phyloP scores from a whole-genome alignment of 2,329 filamentous ascomycete species.

The Rhinocladiella mackenziei region DNA sequence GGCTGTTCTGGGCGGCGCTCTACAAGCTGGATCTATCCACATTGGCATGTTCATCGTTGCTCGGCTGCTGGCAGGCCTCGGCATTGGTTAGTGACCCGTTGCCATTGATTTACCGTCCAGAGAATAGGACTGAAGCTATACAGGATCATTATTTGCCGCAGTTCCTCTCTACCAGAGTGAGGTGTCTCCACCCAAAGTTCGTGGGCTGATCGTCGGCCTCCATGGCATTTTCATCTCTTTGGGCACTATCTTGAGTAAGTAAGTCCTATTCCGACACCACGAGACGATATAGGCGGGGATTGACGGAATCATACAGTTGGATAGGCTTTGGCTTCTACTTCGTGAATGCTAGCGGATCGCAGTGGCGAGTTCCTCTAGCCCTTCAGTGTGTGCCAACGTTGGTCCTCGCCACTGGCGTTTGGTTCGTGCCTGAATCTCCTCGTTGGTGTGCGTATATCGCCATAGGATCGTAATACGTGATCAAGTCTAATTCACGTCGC shows the following conservation, averaged over 20 bases:
- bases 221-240: conserved; percentile 31
- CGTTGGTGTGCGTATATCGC: conserved; percentile 51
- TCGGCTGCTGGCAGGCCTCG: conserved; percentile 38
- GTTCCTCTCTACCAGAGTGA: conserved; percentile 30
- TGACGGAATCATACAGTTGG: conserved; percentile 22
- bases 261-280: neutral
- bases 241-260: conserved; percentile 9
- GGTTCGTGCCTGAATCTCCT: conserved; percentile 74
- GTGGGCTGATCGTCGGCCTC: conserved; percentile 30
- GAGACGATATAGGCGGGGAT: neutral
- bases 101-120: neutral
- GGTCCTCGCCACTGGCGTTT: conserved; percentile 64
- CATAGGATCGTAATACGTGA: neutral
- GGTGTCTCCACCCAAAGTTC: conserved; percentile 30
- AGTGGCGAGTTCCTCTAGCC: conserved; percentile 67
- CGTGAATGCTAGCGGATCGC: conserved; percentile 22
- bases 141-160: conserved; percentile 8
- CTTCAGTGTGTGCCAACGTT: conserved; percentile 66
- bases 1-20: conserved; percentile 34
- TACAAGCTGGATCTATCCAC: conserved; percentile 34
- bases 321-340: conserved; percentile 31
- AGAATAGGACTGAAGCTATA: neutral
- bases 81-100: conserved; percentile 29
- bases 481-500: conserved; percentile 19
- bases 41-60: conserved; percentile 34